phyloP scores from a whole-genome alignment of 1,284 basidiomycete genomes.

The Ganoderma resinaceum region DNA sequence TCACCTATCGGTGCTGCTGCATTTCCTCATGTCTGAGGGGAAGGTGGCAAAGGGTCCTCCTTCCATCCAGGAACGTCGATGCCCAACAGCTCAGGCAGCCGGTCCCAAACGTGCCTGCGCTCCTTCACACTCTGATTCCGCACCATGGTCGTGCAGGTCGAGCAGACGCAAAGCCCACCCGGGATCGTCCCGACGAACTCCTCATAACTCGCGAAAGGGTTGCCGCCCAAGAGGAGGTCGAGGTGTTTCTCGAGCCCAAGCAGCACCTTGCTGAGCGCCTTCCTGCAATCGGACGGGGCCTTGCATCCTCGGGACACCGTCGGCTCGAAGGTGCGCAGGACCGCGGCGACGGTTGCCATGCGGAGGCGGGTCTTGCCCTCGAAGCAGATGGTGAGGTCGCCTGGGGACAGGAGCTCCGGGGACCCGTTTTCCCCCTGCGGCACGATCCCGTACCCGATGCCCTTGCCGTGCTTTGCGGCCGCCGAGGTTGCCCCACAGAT shows the following conservation, averaged over 20 bases:
- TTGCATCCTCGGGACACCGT: background rate
- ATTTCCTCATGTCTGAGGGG: too few relatives aligned
- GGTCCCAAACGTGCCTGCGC: conserved; percentile 7
- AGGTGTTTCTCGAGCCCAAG: background rate
- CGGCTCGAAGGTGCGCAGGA: background rate
- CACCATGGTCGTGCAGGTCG: background rate
- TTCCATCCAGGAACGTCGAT: conserved; percentile 9
- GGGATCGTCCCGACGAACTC: too few relatives aligned
- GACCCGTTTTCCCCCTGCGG: background rate
- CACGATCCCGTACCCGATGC: background rate
- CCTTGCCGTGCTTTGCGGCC: background rate
- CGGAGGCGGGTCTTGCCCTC: background rate
- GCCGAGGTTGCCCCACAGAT: background rate
- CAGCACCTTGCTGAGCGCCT: background rate
- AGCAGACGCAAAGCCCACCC: background rate
- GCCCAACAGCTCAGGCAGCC: conserved; percentile 10
- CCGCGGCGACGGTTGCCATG: background rate
- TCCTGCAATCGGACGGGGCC: background rate
- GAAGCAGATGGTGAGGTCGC: background rate
- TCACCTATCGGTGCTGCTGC: background rate
- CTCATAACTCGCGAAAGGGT: background rate
- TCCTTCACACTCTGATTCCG: background rate
- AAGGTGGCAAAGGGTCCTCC: conserved; percentile 10
- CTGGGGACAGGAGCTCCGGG: background rate
- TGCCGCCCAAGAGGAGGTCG: background rate